Evolutionary conservation across 352 stramenopile genomes (phyloP), one percentile per base, ranked within the genome.

Genomic region (Aphanomyces euteiches): DNA sequence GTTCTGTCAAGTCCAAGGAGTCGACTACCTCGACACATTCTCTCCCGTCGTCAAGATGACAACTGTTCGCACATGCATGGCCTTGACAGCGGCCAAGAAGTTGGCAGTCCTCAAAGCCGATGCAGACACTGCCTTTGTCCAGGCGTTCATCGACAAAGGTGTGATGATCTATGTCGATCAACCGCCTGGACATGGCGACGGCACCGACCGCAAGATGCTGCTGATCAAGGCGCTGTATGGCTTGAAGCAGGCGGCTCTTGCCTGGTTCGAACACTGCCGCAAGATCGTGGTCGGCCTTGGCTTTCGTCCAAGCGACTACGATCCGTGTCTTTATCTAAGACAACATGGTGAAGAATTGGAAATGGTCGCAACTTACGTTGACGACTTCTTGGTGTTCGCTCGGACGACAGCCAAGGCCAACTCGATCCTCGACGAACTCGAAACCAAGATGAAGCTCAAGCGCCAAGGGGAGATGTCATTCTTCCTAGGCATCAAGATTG

Each of bases 21-120:
- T 82, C 0, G 69, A 83, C 53, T 81, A 76, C 67, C 69, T 72
- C 37, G 77, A 83, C 47, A 81, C 73, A 0, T 78, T 74, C 59
- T 60, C 63, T 41, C 73, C 73, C 1, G 79, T 87, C 15, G 72
- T 74, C 12, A 77, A 75, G 64, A 77, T 81, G 63, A 77, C 75
- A 53, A 79, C 75, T 37, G 78, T 10, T n/a, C n/a, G n/a, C n/a
- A n/a, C n/a, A n/a, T 48, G 74, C 5, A n/a, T 79, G 0, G 34
- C 74, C 10, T 47, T 78, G 4, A 48, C 60, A 17, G 63, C 59
- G 36, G 10, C 19, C 2, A 28, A 64, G 15, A 66, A 48, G 21
- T 79, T 77, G 19, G 53, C 74, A 7, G 76, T 80, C 38, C 28
- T 77, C 38, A 74, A 81, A 21, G 53, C 78, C 21, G 73, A 84